phyloP scores from a whole-genome alignment of 23 red algal genomes.

The Gracilaria domingensis region DNA sequence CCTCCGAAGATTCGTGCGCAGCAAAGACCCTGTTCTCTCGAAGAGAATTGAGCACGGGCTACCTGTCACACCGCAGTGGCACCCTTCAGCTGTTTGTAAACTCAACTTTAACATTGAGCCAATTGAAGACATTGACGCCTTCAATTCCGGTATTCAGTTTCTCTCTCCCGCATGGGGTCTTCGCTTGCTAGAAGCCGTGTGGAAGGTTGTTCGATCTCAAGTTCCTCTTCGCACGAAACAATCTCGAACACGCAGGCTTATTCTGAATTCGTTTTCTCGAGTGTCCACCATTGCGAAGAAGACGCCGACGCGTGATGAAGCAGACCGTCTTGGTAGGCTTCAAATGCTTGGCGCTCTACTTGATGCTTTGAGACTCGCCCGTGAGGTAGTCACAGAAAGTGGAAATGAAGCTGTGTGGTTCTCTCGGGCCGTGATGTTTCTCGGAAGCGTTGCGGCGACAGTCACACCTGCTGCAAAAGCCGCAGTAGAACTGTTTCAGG shows the following conservation, averaged over 20 bases:
- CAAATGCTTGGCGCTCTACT: conserved; percentile 58
- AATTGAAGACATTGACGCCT: conserved; percentile 50
- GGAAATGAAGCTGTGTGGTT: conserved; percentile 70
- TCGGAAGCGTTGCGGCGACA: conserved; percentile 50
- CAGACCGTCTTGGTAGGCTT: conserved; percentile 44
- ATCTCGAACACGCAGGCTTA: conserved; percentile 28
- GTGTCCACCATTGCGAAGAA: conserved; percentile 27
- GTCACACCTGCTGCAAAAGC: conserved; percentile 80
- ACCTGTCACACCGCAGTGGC: conserved; percentile 48
- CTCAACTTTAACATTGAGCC: conserved; percentile 60
- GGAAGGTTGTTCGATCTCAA: conserved; percentile 65
- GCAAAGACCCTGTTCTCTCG: conserved; percentile 42
- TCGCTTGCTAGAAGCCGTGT: conserved; percentile 34
- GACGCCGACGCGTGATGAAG: conserved; percentile 37
- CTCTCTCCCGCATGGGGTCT: conserved; percentile 49
- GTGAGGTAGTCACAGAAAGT: conserved; percentile 60
- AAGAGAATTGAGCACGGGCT: conserved; percentile 7
- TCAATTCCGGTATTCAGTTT: conserved; percentile 36
- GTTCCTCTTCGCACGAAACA: conserved; percentile 41
- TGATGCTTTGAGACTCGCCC: conserved; percentile 52
- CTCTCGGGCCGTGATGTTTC: conserved; percentile 43
- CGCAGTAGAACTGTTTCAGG: conserved; percentile 72
- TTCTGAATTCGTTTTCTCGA: conserved; percentile 60
- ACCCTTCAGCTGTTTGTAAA: conserved; percentile 66
- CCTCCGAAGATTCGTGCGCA: conserved; percentile 67